Conservation (phyloP, 2,329 filamentous ascomycete genomes). For the Fusarium nodosum region DNA sequence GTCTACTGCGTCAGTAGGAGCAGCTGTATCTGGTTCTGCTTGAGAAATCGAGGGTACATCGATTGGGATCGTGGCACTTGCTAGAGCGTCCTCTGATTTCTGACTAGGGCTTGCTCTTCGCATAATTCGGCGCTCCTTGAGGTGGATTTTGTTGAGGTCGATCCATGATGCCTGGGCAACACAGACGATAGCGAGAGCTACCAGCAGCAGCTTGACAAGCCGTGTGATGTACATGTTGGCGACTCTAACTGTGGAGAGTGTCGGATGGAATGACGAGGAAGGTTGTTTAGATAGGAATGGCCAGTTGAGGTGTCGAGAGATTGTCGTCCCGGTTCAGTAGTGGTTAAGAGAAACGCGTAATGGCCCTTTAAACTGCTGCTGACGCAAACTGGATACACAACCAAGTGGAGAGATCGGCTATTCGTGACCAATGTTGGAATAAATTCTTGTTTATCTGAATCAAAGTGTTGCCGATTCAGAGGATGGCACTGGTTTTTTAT, state of each 20-base stretch:
- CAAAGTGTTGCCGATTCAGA: constrained; percentile 12
- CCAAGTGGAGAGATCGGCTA: constrained; percentile 4
- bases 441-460: constrained; percentile 21
- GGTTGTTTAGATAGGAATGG: constrained; percentile 7
- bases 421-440: constrained; percentile 12
- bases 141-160: constrained; percentile 46
- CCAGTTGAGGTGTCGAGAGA: constrained; percentile 4
- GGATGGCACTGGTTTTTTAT: constrained; percentile 9
- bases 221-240: constrained; percentile 62
- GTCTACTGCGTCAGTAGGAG: constrained; percentile 21
- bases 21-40: constrained; percentile 21
- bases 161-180: constrained; percentile 60
- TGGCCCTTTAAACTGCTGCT: constrained; percentile 11
- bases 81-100: constrained; percentile 23
- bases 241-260: constrained; percentile 4
- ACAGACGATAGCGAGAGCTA: constrained; percentile 62
- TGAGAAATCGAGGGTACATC: constrained; percentile 24
- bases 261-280: not conserved
- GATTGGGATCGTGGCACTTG: constrained; percentile 24
- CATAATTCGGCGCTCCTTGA: constrained; percentile 38
- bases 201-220: constrained; percentile 62
- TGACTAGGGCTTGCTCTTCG: constrained; percentile 42
- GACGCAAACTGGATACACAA: constrained; percentile 20
- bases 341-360: constrained; percentile 18
- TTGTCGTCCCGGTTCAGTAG: constrained; percentile 17